Evolutionary conservation across 768 basidiomycete genomes (phyloP).

Genomic region (Cubamyces lactineus): DNA sequence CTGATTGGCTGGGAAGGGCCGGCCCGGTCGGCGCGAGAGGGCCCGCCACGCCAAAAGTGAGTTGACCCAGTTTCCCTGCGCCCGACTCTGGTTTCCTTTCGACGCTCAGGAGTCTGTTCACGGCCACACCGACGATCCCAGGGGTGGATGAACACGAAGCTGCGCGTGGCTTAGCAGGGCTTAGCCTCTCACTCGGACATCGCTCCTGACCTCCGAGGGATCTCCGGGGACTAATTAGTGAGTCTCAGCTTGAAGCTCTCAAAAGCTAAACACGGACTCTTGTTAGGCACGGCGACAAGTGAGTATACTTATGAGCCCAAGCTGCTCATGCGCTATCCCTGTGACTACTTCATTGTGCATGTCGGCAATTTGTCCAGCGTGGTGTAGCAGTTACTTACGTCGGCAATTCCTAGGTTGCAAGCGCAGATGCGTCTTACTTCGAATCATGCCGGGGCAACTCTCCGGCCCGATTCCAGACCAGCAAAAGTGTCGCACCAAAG

Average conservation of each 20-base stretch:
- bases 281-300: no score
- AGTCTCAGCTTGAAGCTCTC: no score
- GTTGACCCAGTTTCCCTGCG: conserved; percentile 1
- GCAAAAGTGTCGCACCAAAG: not conserved
- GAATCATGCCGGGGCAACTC: not conserved
- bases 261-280: no score
- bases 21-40: not conserved
- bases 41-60: not conserved
- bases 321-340: no score
- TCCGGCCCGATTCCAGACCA: not conserved
- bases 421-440: not conserved
- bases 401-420: not conserved
- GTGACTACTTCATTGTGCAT: no score
- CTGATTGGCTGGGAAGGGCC: conserved; percentile 2
- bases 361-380: no score
- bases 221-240: no score
- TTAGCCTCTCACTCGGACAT: not conserved
- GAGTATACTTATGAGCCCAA: no score
- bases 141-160: not conserved
- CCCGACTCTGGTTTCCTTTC: not conserved
- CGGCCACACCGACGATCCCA: conserved; percentile 7
- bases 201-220: conserved; percentile 6
- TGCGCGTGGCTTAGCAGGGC: no score
- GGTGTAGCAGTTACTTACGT: no score
- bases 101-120: not conserved